Conservation (phyloP, 495 filamentous ascomycete genomes). For the Trichoderma virens region DNA sequence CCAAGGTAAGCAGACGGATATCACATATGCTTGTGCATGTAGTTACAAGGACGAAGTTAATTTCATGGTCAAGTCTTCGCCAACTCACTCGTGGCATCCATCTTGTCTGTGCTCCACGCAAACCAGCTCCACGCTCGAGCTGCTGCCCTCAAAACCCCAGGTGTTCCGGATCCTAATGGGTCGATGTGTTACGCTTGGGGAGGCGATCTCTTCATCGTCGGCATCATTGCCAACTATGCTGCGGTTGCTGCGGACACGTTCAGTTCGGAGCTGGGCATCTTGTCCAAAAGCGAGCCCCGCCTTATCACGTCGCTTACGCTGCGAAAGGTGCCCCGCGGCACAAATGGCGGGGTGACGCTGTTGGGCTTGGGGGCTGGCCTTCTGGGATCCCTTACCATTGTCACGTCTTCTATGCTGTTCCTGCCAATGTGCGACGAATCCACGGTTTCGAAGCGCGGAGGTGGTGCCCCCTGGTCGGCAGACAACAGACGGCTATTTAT, state of each 20-base stretch:
- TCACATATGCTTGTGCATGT: background rate
- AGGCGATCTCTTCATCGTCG: conserved; percentile 48
- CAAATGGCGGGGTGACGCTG: conserved; percentile 83
- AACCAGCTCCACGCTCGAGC: conserved; percentile 48
- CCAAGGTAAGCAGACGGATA: conserved; percentile 39
- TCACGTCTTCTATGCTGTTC: conserved; percentile 53
- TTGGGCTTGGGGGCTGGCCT: conserved; percentile 66
- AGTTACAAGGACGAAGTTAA: background rate
- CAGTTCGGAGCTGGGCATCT: conserved; percentile 89
- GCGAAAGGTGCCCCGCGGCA: conserved; percentile 73
- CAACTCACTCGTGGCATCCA: conserved; percentile 72
- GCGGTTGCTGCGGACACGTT: conserved; percentile 90
- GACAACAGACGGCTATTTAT: conserved; percentile 48
- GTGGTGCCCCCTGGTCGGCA: conserved; percentile 35
- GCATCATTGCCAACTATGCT: conserved; percentile 72
- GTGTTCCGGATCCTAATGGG: conserved; percentile 17
- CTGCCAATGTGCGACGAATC: conserved; percentile 58
- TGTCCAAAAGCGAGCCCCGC: conserved; percentile 65
- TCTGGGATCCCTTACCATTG: conserved; percentile 65
- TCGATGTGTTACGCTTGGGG: conserved; percentile 42
- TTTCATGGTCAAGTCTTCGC: conserved; percentile 52
- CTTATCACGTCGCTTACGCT: conserved; percentile 79
- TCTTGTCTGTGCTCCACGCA: conserved; percentile 64
- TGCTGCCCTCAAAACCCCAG: conserved; percentile 19
- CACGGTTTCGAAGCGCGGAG: conserved; percentile 25